Evolutionary conservation across 75 land plant genomes (phyloP).

Genomic region (Picea glauca): DNA sequence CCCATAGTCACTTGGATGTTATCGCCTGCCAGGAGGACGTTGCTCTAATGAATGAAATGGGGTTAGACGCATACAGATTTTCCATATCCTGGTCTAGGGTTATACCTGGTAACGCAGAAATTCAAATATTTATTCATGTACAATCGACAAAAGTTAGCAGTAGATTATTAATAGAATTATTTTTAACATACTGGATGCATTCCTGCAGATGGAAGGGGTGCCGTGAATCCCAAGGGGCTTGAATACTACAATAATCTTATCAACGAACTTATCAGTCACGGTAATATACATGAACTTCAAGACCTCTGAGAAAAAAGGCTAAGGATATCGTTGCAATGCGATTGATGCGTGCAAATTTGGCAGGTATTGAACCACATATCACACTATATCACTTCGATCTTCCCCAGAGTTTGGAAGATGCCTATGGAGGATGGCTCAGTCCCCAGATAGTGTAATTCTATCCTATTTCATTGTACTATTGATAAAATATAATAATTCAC

Average conservation of each 20-base stretch:
- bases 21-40: slow-evolving; percentile 34
- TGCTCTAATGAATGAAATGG: slow-evolving; percentile 25
- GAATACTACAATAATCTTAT: slow-evolving; percentile 42
- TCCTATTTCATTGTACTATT: not conserved
- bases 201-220: slow-evolving; percentile 31
- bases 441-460: slow-evolving; percentile 42
- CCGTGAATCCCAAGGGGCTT: slow-evolving; percentile 33
- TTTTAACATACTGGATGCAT: not conserved
- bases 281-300: slow-evolving; percentile 6
- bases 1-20: not conserved
- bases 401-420: slow-evolving; percentile 69
- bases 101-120: slow-evolving; percentile 24
- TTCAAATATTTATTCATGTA: not conserved
- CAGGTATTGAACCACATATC: slow-evolving; percentile 74
- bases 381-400: slow-evolving; percentile 50
- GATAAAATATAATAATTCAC: not conserved
- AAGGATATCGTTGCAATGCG: no score
- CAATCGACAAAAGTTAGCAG: not conserved
- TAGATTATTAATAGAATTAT: not conserved
- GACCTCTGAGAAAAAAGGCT: no score
- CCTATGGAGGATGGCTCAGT: slow-evolving; percentile 65
- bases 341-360: not conserved
- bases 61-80: slow-evolving; percentile 45
- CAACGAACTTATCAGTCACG: slow-evolving; percentile 21
- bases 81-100: slow-evolving; percentile 49